phyloP scores from a whole-genome alignment of 2,329 filamentous ascomycete genomes.

The Xenosphaeropsis pyriputrescens region DNA sequence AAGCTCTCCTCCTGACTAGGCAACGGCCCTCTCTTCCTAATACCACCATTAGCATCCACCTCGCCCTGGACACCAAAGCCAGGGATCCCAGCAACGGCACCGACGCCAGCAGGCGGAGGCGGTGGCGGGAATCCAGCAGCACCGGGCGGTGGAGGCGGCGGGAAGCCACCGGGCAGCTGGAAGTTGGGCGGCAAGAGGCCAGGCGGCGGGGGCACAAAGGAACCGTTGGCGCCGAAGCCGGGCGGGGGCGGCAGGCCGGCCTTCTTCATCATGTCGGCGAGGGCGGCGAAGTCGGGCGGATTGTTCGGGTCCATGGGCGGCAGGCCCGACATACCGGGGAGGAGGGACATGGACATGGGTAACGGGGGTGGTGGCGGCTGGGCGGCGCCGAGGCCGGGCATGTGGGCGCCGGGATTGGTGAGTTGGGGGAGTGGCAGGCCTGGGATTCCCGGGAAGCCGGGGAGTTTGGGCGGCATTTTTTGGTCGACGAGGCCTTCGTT shows the following conservation, averaged over 20 bases:
- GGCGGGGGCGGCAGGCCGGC: constrained; percentile 47
- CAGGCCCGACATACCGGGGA: constrained; percentile 29
- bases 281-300: constrained; percentile 43
- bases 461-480: constrained; percentile 54
- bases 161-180: constrained; percentile 19
- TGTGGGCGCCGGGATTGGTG: constrained; percentile 17
- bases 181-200: constrained; percentile 28
- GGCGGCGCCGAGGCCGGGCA: constrained; percentile 33
- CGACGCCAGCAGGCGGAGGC: constrained; percentile 15
- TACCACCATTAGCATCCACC: constrained; percentile 20
- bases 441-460: constrained; percentile 42
- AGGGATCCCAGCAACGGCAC: constrained; percentile 24
- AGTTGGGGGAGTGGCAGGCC: constrained; percentile 17
- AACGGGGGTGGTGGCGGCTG: constrained; percentile 20
- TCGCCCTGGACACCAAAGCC: constrained; percentile 13
- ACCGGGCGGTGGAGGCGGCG: constrained; percentile 23
- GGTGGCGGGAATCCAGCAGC: constrained; percentile 14
- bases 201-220: constrained; percentile 21
- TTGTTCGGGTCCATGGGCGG: constrained; percentile 43
- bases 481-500: constrained; percentile 87
- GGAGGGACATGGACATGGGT: constrained; percentile 16
- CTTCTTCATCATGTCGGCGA: constrained; percentile 51
- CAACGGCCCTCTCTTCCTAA: constrained; percentile 51
- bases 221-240: constrained; percentile 16
- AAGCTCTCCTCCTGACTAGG: constrained; percentile 77